A percentile compares a stretch with the other conserved stretches of the same genome.
Evolutionary conservation across 345 rosid genomes (phyloP).

Genomic region (Populus euphratica): DNA sequence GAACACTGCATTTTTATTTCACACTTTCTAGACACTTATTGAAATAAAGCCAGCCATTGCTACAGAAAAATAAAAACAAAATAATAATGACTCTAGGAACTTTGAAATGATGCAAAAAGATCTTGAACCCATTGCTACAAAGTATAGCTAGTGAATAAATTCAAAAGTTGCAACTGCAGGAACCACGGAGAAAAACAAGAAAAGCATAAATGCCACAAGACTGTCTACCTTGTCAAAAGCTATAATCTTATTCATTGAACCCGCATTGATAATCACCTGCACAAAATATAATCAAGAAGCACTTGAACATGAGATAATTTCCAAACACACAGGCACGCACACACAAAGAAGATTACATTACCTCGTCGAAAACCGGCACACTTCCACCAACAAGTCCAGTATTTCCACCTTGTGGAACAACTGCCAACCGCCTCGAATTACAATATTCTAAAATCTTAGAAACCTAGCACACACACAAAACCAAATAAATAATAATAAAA

Average conservation of each 20-base stretch:
- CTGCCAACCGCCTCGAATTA: conserved; percentile 75
- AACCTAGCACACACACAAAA: conserved; percentile 40
- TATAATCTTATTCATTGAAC: conserved; percentile 72
- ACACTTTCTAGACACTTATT: too few species aligned
- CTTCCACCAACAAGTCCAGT: conserved; percentile 99
- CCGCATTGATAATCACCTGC: conserved; percentile 76
- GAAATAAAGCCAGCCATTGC: background rate
- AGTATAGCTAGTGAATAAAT: background rate
- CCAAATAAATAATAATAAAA: background rate
- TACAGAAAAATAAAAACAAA: background rate
- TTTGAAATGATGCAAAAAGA: background rate
- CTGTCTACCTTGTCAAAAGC: conserved; percentile 72
- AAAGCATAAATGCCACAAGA: background rate
- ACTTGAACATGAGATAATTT: background rate
- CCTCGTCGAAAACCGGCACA: conserved; percentile 97
- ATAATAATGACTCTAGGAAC: background rate
- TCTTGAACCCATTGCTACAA: background rate
- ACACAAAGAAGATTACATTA: conserved; percentile 7
- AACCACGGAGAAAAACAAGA: background rate
- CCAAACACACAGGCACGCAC: background rate
- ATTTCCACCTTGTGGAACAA: conserved; percentile 98
- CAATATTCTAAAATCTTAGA: conserved; percentile 74
- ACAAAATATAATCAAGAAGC: conserved; percentile 10
- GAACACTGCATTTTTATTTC: too few species aligned
- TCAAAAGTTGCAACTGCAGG: background rate